Evolutionary conservation across 2,329 filamentous ascomycete genomes (phyloP), one percentile per base, ranked within the genome.

Genomic region (Torrubiella hemipterigena): DNA sequence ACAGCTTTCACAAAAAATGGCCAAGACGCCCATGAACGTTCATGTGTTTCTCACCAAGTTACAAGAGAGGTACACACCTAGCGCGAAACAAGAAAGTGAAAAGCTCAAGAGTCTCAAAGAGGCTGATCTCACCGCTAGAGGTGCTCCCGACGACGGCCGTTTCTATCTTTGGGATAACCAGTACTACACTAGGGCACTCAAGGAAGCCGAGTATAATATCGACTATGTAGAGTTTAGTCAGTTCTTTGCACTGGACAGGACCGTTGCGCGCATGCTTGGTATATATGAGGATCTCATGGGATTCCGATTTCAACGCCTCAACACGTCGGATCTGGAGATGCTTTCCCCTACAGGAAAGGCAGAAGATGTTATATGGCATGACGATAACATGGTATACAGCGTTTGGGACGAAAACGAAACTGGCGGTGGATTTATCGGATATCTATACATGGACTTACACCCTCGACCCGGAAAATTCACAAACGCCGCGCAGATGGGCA

Each of bases 231-330:
- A 77, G 49, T 81, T 91, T 45, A 75, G 82, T 8, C 80, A 91
- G 56, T 91, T 87, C 56, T 91, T 91, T 59, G 82, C 84, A 4
- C 65, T 89, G 6, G 66, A 75, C 37, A 70, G 73, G 11, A 85
- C 81, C 0, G 77, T 91, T 30, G 65, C 68, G 17, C 77, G 75
- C 34, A 89, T 93, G 84, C 64, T 91, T 29, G 69, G 75, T 44
- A 89, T 89, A 45, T 91, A 91, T 41, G 81, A 91, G 55, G 68
- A 83, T 50, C 65, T 91, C 6, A 85, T 93, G 41, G 84, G 83
- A 12, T 65, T 93, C 21, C 72, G 74, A 5, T 91, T 91, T 45
- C 72, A 87, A 11, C 71, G 87, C 57, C 63, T 91, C 16, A 68
- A 66, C 29, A 63, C 69, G 4, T 72, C 77, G 37, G 81, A 84